Percentiles rank a stretch among this genome's conserved stretches.
These are phyloP conservation scores for Lachnellula occidentalis DNA, from an alignment of 2,329 filamentous ascomycete genomes.

Conservation along the genomic window DNA sequence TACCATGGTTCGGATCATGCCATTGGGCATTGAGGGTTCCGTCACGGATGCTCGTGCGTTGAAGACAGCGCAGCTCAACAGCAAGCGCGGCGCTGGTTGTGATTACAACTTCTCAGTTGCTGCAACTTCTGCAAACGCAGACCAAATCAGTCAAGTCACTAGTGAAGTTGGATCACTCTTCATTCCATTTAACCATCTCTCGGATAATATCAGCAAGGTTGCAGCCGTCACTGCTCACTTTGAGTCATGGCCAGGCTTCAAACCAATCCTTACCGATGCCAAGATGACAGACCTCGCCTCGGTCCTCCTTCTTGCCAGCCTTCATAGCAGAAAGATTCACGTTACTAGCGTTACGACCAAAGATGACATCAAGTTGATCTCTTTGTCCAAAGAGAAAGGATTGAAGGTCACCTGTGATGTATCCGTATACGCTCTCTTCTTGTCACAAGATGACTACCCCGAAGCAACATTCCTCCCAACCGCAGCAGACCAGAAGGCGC, in stretches of 20 bases:
- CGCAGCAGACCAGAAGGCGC: conserved; percentile 60
- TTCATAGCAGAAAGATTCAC: conserved; percentile 73
- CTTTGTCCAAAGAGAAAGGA: conserved; percentile 75
- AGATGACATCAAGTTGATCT: conserved; percentile 72
- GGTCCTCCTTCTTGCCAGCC: conserved; percentile 68
- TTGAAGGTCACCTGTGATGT: conserved; percentile 78
- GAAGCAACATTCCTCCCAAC: conserved; percentile 62
- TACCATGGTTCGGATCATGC: conserved; percentile 76
- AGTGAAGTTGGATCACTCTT: conserved; percentile 74
- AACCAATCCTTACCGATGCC: conserved; percentile 76
- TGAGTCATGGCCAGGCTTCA: conserved; percentile 68
- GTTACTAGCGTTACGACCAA: conserved; percentile 76
- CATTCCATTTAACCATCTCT: conserved; percentile 74
- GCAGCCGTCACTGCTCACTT: conserved; percentile 75
- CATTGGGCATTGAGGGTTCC: conserved; percentile 65
- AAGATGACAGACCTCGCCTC: conserved; percentile 78
- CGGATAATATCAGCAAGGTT: conserved; percentile 79
- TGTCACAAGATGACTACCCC: conserved; percentile 66
- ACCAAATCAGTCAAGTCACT: conserved; percentile 67
- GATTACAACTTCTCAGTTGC: conserved; percentile 78
- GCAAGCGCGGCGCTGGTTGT: conserved; percentile 61
- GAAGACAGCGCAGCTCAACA: conserved; percentile 66
- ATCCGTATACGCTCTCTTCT: conserved; percentile 72
- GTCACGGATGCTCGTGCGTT: conserved; percentile 69
- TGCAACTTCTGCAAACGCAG: conserved; percentile 66